Conservation (phyloP, 257 asterid genomes). For the Euphrasia confusa region DNA sequence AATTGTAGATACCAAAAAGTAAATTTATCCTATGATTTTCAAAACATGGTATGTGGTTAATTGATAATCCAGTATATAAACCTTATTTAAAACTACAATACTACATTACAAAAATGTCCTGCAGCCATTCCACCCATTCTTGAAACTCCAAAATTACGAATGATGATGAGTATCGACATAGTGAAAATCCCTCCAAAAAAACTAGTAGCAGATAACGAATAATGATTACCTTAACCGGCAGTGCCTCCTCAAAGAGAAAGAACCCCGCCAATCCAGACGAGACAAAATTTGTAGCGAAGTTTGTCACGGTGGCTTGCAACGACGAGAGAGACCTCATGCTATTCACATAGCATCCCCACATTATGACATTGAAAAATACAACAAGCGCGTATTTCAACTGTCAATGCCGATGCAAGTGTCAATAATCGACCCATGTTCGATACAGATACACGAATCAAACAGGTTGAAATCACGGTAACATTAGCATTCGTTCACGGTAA, state of each 20-base stretch:
- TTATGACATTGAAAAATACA: conserved; percentile 55
- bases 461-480: too few relatives aligned
- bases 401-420: conserved; percentile 19
- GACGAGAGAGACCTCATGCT: conserved; percentile 87
- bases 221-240: conserved; percentile 54
- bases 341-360: conserved; percentile 97
- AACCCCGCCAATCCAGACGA: conserved; percentile 84
- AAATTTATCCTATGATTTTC: background rate
- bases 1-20: background rate
- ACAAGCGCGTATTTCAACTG: conserved; percentile 72
- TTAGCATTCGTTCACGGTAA: background rate
- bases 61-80: background rate
- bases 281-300: conserved; percentile 81
- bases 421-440: background rate
- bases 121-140: background rate
- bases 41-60: background rate
- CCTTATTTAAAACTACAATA: too few relatives aligned
- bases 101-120: too few relatives aligned
- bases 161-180: conserved; percentile 1
- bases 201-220: background rate
- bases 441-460: too few relatives aligned
- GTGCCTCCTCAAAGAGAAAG: conserved; percentile 62
- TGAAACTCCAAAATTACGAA: background rate
- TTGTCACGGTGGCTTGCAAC: conserved; percentile 87
- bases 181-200: conserved; percentile 7